Evolutionary conservation across 441 rosid genomes (phyloP), one percentile per base, ranked within the genome.

Genomic region (Biscutella auriculata): DNA sequence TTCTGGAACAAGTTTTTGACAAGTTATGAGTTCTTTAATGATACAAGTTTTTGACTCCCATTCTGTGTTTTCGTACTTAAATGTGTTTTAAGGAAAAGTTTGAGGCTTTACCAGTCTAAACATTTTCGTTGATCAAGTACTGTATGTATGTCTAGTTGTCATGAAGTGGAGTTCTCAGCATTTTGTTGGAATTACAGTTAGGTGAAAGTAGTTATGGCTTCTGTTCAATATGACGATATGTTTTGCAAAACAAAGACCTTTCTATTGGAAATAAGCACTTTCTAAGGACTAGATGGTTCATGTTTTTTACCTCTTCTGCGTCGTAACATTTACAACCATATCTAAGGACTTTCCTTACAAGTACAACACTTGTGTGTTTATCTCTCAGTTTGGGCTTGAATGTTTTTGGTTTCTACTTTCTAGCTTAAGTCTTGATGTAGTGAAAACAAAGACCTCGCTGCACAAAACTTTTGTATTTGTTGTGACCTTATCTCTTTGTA

Each of bases 351-450:
- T 28, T 42, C 4, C 58, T n/a, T n/a, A n/a, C n/a, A n/a, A n/a
- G 30, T 10, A 7, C 25, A 52, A 17, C 3, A 63, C 13, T n/a
- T 44, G 17, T 54, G 8, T 48, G 45, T n/a, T 41, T 40, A 11
- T 25, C 37, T 40, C 25, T 23, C 52, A 15, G 9, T 47, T 4
- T 55, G 28, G 25, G 53, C 9, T 23, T 40, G 13, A 25, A 25
- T 41, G 39, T 51, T 25, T 49, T 49, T 26, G 57, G 25, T 57
- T 40, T 65, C 12, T 40, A 65, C 10, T 39, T 47, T 48, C 40
- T 49, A 41, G 51, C 26, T 25, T 57, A 10, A 49, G 1, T 43
- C 21, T 51, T 0, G 6, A 13, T 34, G 40, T 44, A 7, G 11
- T 3, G 5, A 59, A 13, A 59, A 12, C 34, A 66, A 43, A 12